Base-by-base conservation (phyloP, 352 stramenopile species). In the Phytophthora pisi region DNA sequence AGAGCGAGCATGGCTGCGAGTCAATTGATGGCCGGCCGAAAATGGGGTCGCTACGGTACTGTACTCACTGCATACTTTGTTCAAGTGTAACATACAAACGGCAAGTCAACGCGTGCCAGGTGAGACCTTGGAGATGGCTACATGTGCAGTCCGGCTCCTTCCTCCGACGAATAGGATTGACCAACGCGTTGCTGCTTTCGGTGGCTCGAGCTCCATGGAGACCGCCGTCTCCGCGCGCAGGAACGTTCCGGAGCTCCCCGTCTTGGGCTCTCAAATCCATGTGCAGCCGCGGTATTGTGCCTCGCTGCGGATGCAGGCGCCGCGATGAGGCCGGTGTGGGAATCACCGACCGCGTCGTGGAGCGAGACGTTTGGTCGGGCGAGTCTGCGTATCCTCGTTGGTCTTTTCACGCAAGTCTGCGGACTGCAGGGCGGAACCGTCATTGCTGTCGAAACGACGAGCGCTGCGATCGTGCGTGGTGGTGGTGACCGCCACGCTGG, bases 171-270 rank as follows among this genome's bases (percentile, higher is more conserved):
- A 45, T 45, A 16, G 52, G 46, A 70, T 70, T 65, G 63, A 70
- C 47, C 63, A 58, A 65, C 61, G 55, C 43, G 43, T 50, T n/a
- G 50, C 40, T 38, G 40, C 42, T 62, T 56, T 57, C 61, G 61
- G 61, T 55, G 61, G 31, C 38, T 45, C 11, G 9, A 38, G 31
- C 31, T 38, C 31, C 1, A 38, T 45, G 38, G 11, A 45, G 11
- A n/a, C 38, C 5, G 2, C 11, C 9, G 42, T 13, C n/a, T 15
- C 10, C 40, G 4, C 23, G 40, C 40, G 13, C 5, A 7, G 15
- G 51, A 42, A 53, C 5, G 47, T 53, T 53, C 43, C 43, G n/a
- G 8, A 38, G 31, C 31, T 38, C 8, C 31, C 11, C 31, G 31
- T 38, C 31, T 38, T 38, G 31, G 31, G 7, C 31, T 24, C n/a